A percentile compares a stretch with the other conserved stretches of the same genome.
phyloP scores from a whole-genome alignment of 2,329 filamentous ascomycete genomes.

The Grosmannia huntii region DNA sequence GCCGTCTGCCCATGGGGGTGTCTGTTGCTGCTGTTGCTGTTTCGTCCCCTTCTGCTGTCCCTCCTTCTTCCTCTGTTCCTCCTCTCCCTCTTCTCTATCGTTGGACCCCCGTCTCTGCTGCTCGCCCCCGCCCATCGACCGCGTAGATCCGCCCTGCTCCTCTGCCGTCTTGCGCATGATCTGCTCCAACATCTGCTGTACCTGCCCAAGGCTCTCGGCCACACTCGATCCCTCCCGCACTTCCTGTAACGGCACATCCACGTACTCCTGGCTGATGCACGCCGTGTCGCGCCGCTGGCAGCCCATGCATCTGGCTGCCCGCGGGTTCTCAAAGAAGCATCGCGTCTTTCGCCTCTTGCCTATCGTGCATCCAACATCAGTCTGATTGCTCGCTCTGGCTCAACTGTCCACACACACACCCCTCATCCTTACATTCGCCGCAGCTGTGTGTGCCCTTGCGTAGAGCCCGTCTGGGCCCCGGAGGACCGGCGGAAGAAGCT shows the following conservation, averaged over 20 bases:
- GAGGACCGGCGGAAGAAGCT: background rate
- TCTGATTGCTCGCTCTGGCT: background rate
- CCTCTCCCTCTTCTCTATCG: too few relatives aligned
- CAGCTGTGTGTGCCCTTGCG: constrained; percentile 8
- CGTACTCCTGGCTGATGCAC: constrained; percentile 34
- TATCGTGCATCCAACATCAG: constrained; percentile 12
- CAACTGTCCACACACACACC: background rate
- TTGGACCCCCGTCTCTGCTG: too few relatives aligned
- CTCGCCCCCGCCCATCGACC: too few relatives aligned
- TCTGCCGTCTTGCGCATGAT: constrained; percentile 3
- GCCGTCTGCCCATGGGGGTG: background rate
- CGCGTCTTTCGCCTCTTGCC: constrained; percentile 38
- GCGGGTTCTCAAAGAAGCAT: constrained; percentile 28
- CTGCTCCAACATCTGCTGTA: constrained; percentile 21
- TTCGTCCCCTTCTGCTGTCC: background rate
- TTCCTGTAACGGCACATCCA: constrained; percentile 13
- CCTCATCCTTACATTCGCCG: constrained; percentile 2
- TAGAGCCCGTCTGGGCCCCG: background rate
- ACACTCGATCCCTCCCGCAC: constrained; percentile 7
- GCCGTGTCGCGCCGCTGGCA: constrained; percentile 28
- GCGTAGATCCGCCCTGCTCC: background rate
- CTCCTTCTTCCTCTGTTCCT: background rate
- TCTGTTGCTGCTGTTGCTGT: background rate
- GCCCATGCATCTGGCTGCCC: constrained; percentile 26
- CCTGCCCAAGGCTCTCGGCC: constrained; percentile 19